Percentiles rank a stretch among this genome's conserved stretches.
These are phyloP conservation scores for Blastomyces emzantsi DNA, from an alignment of 2,329 filamentous ascomycete genomes.

Conservation along the genomic window DNA sequence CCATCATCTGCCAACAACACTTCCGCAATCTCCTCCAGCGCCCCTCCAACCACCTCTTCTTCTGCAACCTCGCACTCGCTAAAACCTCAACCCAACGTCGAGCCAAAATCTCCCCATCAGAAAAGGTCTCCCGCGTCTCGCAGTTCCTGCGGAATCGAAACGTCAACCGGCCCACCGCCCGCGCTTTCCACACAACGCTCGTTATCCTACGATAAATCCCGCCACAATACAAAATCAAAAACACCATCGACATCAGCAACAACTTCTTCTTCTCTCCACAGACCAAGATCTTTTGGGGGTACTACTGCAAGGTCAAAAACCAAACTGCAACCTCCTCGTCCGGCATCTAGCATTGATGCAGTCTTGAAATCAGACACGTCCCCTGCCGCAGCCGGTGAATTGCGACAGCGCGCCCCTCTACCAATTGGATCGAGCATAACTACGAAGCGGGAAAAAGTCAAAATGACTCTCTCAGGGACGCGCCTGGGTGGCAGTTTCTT, in stretches of 20 bases:
- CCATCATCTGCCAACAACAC: constrained; percentile 24
- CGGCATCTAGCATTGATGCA: constrained; percentile 19
- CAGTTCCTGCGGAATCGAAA: constrained; percentile 44
- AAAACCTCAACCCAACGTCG: constrained; percentile 19
- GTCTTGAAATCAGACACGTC: constrained; percentile 20
- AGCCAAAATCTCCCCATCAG: constrained; percentile 14
- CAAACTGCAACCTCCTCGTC: constrained; percentile 12
- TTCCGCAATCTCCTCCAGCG: constrained; percentile 16
- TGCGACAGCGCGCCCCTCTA: constrained; percentile 9
- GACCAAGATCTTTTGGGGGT: constrained; percentile 14
- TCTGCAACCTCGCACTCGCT: constrained; percentile 14
- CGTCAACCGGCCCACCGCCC: constrained; percentile 42
- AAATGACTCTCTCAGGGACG: constrained; percentile 10
- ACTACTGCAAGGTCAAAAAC: constrained; percentile 10
- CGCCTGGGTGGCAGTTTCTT: constrained; percentile 19
- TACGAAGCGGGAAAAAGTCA: constrained; percentile 2
- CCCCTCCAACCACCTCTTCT: constrained; percentile 9
- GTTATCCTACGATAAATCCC: constrained; percentile 28
- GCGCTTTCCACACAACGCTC: constrained; percentile 42
- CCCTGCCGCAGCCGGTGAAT: constrained; percentile 25
- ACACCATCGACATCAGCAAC: background rate
- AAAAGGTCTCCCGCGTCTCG: constrained; percentile 41
- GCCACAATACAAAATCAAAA: constrained; percentile 15
- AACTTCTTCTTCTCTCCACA: constrained; percentile 8
- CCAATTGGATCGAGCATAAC: background rate